Conservation (phyloP, 148 eudicot species). For the Cornus kousa region DNA sequence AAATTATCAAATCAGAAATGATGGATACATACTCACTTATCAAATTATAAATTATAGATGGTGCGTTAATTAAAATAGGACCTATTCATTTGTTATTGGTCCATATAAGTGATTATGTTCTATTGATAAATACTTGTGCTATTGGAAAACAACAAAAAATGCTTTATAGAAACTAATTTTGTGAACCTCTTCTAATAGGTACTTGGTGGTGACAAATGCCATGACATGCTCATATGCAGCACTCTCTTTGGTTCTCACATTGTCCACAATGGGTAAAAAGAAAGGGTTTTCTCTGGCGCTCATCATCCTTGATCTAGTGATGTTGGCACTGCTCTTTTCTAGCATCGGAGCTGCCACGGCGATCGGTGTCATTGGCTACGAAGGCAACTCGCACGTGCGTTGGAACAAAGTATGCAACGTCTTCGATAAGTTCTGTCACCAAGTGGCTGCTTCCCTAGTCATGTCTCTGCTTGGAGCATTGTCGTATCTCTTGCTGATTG, state of each 20-base stretch:
- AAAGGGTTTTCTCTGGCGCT: conserved; percentile 13
- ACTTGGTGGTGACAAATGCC: conserved; percentile 54
- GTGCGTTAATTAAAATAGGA: too few species aligned
- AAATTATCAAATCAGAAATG: too few species aligned
- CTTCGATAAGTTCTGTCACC: conserved; percentile 48
- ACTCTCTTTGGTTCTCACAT: conserved; percentile 27
- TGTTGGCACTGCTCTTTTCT: conserved; percentile 59
- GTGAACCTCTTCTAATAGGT: conserved; percentile 23
- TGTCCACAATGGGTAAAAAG: conserved; percentile 25
- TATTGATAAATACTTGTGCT: too few species aligned
- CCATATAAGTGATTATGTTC: too few species aligned
- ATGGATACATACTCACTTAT: too few species aligned
- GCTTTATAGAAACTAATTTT: not conserved
- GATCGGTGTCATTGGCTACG: conserved; percentile 48
- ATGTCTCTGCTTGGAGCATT: conserved; percentile 35
- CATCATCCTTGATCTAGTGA: conserved; percentile 42
- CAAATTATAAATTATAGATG: too few species aligned
- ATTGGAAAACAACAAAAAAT: too few species aligned
- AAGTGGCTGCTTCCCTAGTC: conserved; percentile 30
- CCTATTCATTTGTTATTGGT: too few species aligned
- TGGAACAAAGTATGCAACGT: conserved; percentile 73
- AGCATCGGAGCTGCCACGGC: conserved; percentile 50
- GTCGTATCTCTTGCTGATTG: conserved; percentile 31
- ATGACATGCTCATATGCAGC: conserved; percentile 44
- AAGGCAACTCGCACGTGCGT: conserved; percentile 64